Percentiles rank a stretch among this genome's conserved stretches.
Evolutionary conservation across 257 asterid genomes (phyloP).

Genomic region (Vinca minor): DNA sequence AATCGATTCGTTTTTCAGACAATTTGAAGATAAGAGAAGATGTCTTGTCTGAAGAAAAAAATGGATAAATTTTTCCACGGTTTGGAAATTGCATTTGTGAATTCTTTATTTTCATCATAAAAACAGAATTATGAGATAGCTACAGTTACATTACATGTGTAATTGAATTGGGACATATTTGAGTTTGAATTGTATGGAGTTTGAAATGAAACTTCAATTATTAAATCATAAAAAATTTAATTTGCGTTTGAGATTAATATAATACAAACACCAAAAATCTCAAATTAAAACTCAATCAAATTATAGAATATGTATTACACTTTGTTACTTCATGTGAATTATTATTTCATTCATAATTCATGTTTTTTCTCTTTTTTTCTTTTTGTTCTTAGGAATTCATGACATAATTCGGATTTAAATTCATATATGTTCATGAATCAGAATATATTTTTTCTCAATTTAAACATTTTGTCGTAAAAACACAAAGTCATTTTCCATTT

Average conservation of each 20-base stretch:
- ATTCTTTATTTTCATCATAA: neutral
- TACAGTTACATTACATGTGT: constrained; percentile 1
- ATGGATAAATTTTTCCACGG: neutral
- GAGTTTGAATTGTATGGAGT: no score
- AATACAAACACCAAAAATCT: no score
- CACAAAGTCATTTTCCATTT: no score
- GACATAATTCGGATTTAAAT: constrained; percentile 3
- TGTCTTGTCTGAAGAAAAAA: constrained; percentile 15
- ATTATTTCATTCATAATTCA: constrained; percentile 16
- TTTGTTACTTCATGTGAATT: no score
- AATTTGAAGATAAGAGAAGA: constrained; percentile 23
- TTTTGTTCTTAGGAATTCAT: neutral
- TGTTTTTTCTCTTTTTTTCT: no score
- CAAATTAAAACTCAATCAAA: no score
- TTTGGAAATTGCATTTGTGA: neutral
- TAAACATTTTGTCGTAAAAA: neutral
- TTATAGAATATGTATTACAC: neutral
- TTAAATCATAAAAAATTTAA: no score
- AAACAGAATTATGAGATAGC: neutral
- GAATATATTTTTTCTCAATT: neutral
- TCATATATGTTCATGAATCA: neutral
- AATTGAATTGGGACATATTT: no score
- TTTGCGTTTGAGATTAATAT: no score
- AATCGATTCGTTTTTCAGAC: constrained; percentile 39
- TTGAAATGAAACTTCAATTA: no score